phyloP scores from a whole-genome alignment of 1,284 basidiomycete species.

The Dichomitus squalens region DNA sequence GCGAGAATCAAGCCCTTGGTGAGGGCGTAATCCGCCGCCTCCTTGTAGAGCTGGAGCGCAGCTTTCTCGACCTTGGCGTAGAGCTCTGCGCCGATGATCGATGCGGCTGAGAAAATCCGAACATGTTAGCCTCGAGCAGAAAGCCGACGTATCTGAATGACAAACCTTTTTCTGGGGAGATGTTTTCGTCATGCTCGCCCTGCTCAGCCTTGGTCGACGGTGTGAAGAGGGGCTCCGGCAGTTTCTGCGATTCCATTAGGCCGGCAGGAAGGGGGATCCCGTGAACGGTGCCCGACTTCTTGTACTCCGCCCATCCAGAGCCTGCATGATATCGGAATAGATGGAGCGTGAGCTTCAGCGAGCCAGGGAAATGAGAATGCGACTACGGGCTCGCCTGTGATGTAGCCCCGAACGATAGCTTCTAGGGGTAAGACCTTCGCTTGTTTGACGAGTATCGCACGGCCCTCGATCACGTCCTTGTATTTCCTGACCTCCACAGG shows the following conservation, averaged over 20 bases:
- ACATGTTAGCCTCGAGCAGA: background rate
- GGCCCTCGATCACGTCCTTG: slow-evolving; percentile 76
- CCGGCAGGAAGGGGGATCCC: slow-evolving; percentile 79
- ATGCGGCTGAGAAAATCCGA: slow-evolving; percentile 47
- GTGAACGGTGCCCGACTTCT: slow-evolving; percentile 87
- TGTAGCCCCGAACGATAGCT: slow-evolving; percentile 95
- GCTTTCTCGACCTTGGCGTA: slow-evolving; percentile 62
- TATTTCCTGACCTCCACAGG: slow-evolving; percentile 72
- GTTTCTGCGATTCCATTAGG: slow-evolving; percentile 84
- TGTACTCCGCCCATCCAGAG: slow-evolving; percentile 95
- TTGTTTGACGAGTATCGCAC: slow-evolving; percentile 91
- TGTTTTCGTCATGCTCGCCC: slow-evolving; percentile 97
- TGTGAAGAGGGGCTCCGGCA: slow-evolving; percentile 89
- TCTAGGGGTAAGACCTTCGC: slow-evolving; percentile 94
- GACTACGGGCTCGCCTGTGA: slow-evolving; percentile 68
- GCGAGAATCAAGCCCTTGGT: slow-evolving; percentile 92
- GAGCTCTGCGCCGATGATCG: slow-evolving; percentile 69
- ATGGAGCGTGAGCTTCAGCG: too few species aligned
- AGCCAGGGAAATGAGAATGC: background rate
- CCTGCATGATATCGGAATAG: slow-evolving; percentile 48
- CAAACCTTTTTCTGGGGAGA: slow-evolving; percentile 86
- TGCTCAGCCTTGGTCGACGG: slow-evolving; percentile 97
- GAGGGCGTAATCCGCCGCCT: slow-evolving; percentile 80
- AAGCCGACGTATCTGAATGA: background rate
- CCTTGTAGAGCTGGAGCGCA: slow-evolving; percentile 73